phyloP scores from a whole-genome alignment of 1,284 basidiomycete species.

The Xanthoconium separans region DNA sequence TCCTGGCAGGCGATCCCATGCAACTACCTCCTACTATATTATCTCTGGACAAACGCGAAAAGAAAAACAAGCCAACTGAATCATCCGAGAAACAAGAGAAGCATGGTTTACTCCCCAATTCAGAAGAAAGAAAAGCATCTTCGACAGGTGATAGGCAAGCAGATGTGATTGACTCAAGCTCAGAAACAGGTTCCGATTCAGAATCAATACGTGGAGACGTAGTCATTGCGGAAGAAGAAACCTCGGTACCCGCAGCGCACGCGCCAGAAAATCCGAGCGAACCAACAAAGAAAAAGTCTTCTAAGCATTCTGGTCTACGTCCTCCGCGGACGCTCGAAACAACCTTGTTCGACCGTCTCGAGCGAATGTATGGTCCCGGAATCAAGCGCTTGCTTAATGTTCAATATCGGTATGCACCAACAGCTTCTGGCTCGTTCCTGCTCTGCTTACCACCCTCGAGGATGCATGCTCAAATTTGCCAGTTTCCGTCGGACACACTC shows the following conservation, averaged over 20 bases:
- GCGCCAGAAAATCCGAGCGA: constrained; percentile 13
- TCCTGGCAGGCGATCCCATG: constrained; percentile 88
- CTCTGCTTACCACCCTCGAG: constrained; percentile 38
- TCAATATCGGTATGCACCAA: constrained; percentile 73
- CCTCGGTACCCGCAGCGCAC: constrained; percentile 4
- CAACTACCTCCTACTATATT: constrained; percentile 93
- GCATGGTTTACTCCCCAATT: not conserved
- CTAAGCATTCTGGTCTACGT: constrained; percentile 38
- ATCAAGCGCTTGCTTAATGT: constrained; percentile 87
- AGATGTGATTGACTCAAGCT: constrained; percentile 5
- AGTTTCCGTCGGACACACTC: constrained; percentile 83
- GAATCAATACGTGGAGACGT: constrained; percentile 22
- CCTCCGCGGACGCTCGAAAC: constrained; percentile 80
- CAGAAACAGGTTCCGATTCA: constrained; percentile 1
- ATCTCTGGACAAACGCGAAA: constrained; percentile 48
- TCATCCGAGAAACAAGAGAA: constrained; percentile 10
- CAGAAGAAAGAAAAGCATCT: not conserved
- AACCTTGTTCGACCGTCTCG: constrained; percentile 90
- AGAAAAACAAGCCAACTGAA: constrained; percentile 21
- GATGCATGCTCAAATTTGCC: constrained; percentile 86
- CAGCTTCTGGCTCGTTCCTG: not conserved
- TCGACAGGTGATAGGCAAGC: not conserved
- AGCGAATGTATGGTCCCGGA: constrained; percentile 79
- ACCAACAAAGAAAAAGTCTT: constrained; percentile 18
- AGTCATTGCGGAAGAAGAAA: constrained; percentile 22